phyloP scores from a whole-genome alignment of 2,329 filamentous ascomycete genomes.

The Neopestalotiopsis sp. region DNA sequence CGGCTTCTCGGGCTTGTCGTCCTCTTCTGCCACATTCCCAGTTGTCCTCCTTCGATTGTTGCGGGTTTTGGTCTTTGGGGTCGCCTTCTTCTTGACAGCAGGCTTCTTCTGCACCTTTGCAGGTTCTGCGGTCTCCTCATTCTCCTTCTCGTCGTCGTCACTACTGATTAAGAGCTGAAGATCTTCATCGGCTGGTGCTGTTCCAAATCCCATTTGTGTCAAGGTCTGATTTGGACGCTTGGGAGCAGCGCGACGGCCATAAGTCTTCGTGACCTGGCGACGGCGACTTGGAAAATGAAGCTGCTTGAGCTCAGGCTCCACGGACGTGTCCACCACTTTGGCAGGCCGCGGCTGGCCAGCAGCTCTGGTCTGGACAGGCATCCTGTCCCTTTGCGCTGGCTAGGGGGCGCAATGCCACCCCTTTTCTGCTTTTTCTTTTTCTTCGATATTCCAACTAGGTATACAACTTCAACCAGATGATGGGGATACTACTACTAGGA shows the following conservation, averaged over 20 bases:
- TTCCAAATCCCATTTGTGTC: conserved; percentile 19
- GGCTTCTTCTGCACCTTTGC: conserved; percentile 21
- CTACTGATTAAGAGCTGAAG: conserved; percentile 15
- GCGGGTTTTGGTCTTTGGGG: conserved; percentile 23
- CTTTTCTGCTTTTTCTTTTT: not conserved
- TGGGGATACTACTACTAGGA: too few species aligned
- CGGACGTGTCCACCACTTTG: conserved; percentile 5
- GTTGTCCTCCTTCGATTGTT: conserved; percentile 34
- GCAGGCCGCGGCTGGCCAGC: conserved; percentile 8
- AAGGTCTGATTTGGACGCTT: conserved; percentile 14
- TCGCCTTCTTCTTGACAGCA: conserved; percentile 21
- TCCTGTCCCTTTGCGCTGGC: not conserved
- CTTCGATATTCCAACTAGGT: not conserved
- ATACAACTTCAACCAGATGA: not conserved
- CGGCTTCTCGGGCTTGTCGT: conserved; percentile 23
- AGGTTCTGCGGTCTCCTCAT: conserved; percentile 23
- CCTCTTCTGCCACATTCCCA: conserved; percentile 30
- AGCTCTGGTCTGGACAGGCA: conserved; percentile 10
- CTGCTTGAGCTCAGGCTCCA: conserved; percentile 7
- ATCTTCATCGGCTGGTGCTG: conserved; percentile 16
- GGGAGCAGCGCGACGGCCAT: conserved; percentile 11
- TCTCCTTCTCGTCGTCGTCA: conserved; percentile 22
- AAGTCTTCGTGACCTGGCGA: conserved; percentile 15
- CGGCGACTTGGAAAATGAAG: conserved; percentile 16
- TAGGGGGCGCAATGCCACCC: not conserved